phyloP scores from a whole-genome alignment of 805 yeast genomes.

The Cyberlindnera veronae region DNA sequence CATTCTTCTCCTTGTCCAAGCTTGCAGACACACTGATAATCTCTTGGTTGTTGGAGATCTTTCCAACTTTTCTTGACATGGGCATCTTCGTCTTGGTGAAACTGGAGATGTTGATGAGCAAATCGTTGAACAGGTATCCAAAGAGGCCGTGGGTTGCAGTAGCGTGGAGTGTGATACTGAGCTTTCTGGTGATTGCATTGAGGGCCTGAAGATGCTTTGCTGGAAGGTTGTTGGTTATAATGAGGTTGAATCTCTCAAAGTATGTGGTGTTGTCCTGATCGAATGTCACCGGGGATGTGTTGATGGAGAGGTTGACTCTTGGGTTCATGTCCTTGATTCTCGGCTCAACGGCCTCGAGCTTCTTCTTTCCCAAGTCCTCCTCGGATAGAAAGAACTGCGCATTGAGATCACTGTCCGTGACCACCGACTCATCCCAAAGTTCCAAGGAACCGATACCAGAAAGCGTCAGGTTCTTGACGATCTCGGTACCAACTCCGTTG shows the following conservation, averaged over 20 bases:
- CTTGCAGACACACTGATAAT: conserved; percentile 36
- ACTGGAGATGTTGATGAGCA: conserved; percentile 57
- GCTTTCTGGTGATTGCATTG: conserved; percentile 53
- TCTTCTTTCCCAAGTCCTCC: conserved; percentile 49
- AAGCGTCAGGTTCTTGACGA: conserved; percentile 76
- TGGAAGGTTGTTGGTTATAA: conserved; percentile 69
- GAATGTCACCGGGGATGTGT: conserved; percentile 28
- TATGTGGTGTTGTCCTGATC: conserved; percentile 30
- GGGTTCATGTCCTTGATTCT: conserved; percentile 75
- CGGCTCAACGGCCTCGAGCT: conserved; percentile 50
- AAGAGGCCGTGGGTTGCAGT: conserved; percentile 74
- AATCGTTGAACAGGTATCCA: conserved; percentile 79
- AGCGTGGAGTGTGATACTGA: conserved; percentile 62
- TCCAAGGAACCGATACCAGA: conserved; percentile 84
- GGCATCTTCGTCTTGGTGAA: conserved; percentile 50
- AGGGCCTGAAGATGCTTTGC: conserved; percentile 40
- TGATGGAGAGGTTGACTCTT: conserved; percentile 58
- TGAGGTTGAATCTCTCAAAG: conserved; percentile 57
- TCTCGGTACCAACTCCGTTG: conserved; percentile 78
- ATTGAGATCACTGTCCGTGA: conserved; percentile 61
- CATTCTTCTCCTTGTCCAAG: conserved; percentile 34
- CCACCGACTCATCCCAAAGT: conserved; percentile 55
- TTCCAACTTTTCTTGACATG: conserved; percentile 49
- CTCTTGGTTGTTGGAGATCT: conserved; percentile 39
- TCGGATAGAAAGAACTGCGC: conserved; percentile 70